phyloP scores from a whole-genome alignment of 441 rosid species.

The Iberis amara region DNA sequence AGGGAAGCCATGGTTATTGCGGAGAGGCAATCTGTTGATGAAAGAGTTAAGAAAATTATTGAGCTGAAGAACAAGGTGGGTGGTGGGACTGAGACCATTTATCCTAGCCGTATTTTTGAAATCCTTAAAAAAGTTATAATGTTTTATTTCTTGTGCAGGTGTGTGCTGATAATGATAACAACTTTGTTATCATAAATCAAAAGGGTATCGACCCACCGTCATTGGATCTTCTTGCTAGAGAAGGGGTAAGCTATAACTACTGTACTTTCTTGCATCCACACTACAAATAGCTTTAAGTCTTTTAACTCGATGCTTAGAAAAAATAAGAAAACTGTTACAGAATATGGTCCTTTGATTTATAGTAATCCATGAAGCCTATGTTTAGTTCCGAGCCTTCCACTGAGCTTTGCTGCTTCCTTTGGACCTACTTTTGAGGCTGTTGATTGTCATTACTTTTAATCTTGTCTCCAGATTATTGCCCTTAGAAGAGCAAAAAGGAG shows the following conservation, averaged over 20 bases:
- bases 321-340: background rate
- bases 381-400: background rate
- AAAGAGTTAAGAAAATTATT: slow-evolving; percentile 71
- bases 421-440: background rate
- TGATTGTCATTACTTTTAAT: background rate
- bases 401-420: background rate
- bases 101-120: background rate
- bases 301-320: background rate
- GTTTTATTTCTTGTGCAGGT: slow-evolving; percentile 46
- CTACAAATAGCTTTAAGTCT: background rate
- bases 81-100: slow-evolving; percentile 5
- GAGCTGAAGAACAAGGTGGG: slow-evolving; percentile 74
- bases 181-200: slow-evolving; percentile 66
- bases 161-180: slow-evolving; percentile 51
- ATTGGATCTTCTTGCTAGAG: slow-evolving; percentile 83
- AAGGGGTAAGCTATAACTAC: slow-evolving; percentile 61
- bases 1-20: slow-evolving; percentile 95
- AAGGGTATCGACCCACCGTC: slow-evolving; percentile 23
- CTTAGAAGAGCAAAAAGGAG: slow-evolving; percentile 95
- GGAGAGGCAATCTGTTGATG: slow-evolving; percentile 86
- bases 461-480: slow-evolving; percentile 63
- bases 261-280: background rate
- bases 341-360: no score
- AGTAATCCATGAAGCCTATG: no score
- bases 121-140: background rate